Evolutionary conservation across 2,329 filamentous ascomycete genomes (phyloP).

Genomic region (Botrytis hyacinthi): DNA sequence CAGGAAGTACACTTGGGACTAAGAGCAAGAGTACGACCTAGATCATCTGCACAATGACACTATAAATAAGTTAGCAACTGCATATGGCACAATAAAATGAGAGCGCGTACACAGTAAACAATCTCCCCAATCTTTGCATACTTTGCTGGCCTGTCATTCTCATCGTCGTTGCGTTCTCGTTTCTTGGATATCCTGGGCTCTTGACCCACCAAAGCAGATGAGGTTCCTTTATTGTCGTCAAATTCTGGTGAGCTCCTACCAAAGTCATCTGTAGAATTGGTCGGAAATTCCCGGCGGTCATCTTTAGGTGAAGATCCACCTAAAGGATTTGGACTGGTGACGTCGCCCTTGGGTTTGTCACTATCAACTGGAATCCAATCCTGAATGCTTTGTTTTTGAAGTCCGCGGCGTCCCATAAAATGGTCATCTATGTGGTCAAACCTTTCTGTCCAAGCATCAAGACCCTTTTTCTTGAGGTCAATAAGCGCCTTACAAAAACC

Average conservation of each 20-base stretch:
- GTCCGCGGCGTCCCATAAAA: conserved; percentile 52
- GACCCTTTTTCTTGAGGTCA: conserved; percentile 44
- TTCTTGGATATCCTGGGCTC: conserved; percentile 19
- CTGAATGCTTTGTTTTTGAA: conserved; percentile 46
- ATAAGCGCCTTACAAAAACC: conserved; percentile 70
- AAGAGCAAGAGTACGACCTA: conserved; percentile 26
- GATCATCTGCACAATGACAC: conserved; percentile 29
- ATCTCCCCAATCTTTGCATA: conserved; percentile 22
- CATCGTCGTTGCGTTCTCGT: conserved; percentile 19
- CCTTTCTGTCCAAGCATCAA: conserved; percentile 58
- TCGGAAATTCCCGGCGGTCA: conserved; percentile 2
- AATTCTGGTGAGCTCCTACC: conserved; percentile 18
- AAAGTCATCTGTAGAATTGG: conserved; percentile 6
- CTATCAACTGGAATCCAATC: conserved; percentile 50
- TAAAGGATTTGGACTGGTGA: conserved; percentile 8
- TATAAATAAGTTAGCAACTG: conserved; percentile 17
- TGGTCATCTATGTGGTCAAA: conserved; percentile 77
- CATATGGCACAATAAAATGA: background rate
- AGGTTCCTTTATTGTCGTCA: conserved; percentile 14
- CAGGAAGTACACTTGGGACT: conserved; percentile 25
- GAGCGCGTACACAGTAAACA: conserved; percentile 30
- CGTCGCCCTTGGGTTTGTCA: conserved; percentile 28
- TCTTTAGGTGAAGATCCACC: conserved; percentile 14
- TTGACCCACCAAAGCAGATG: conserved; percentile 19
- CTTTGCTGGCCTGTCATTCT: conserved; percentile 21